Conservation (phyloP, 2,329 filamentous ascomycete species). For the Furcasterigmium furcatum region DNA sequence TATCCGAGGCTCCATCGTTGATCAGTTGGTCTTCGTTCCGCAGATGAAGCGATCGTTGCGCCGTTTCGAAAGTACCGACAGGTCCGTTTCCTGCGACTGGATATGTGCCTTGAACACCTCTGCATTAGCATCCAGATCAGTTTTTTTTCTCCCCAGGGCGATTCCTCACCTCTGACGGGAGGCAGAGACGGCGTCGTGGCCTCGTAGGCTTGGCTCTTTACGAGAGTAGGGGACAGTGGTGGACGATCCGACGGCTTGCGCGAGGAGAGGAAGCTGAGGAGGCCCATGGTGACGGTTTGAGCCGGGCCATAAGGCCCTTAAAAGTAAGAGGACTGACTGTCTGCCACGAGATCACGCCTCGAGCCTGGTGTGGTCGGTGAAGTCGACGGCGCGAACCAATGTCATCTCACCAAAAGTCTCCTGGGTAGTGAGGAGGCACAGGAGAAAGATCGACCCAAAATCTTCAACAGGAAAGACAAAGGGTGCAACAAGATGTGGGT, state of each 20-base stretch:
- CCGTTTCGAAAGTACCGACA: constrained; percentile 27
- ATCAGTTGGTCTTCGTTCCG: constrained; percentile 18
- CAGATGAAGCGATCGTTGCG: constrained; percentile 27
- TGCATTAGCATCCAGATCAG: constrained; percentile 6
- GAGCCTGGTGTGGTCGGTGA: too few species aligned
- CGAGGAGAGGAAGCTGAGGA: constrained; percentile 28
- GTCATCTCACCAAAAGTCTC: too few species aligned
- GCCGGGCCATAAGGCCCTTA: not conserved
- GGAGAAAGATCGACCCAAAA: too few species aligned
- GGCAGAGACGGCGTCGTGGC: constrained; percentile 28
- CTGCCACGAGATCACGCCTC: not conserved
- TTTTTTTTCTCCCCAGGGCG: too few species aligned
- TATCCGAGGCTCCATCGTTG: constrained; percentile 13
- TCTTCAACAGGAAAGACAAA: too few species aligned
- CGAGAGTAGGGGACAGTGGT: constrained; percentile 9
- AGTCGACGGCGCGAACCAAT: too few species aligned
- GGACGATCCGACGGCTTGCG: constrained; percentile 16
- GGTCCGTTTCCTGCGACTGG: constrained; percentile 37
- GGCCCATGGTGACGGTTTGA: constrained; percentile 24
- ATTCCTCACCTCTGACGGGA: constrained; percentile 31
- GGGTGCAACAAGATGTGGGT: too few species aligned
- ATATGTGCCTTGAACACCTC: constrained; percentile 26
- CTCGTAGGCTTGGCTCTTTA: constrained; percentile 34
- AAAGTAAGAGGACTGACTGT: not conserved
- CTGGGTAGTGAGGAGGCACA: too few species aligned